Evolutionary conservation across 1,284 basidiomycete species (phyloP), one percentile per base, ranked within the genome.

Genomic region (Leccinum fuscescens): DNA sequence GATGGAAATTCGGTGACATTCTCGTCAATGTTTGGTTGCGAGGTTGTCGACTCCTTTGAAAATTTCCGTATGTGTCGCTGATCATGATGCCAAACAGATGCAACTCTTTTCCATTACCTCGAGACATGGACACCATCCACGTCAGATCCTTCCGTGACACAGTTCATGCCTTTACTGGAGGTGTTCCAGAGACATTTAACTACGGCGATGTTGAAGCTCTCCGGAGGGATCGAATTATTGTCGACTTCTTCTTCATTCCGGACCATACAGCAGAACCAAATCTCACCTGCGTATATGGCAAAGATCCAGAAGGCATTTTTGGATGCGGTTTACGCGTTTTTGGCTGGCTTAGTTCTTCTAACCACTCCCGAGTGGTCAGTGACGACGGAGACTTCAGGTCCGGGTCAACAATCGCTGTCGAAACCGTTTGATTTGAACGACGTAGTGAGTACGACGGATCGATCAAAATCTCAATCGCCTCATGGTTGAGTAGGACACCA

Each of bases 1-100:
- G 92, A 65, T 98, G 95, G 92, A 85, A 88, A 65, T 95, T 98
- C 73, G 86, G 87, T 55, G 93, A 96, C 69, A 83, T 92, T 31
- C 81, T 98, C 17, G 85, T 90, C 54, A 80, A 81, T 20, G 80
- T 85, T 9, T 99, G 97, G 97, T 73, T 92, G 49, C 82, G 89
- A 78, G 94, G 94, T 92, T 65, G 33, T 81, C 37, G 2, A 11
- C 50, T 44, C 39, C 11, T 20, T 20, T 9, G 22, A 57, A 46
- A 57, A 46, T 54, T 20, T 51, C 61, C 29, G 27, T 14, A 39
- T 31, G 48, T 33, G 55, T 52, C 22, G 31, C 56, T 65, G 31
- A 60, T 44, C 51, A 56, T 55, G 64, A 20, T 64, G 52, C n/a
- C 9, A 46, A 54, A n/a, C 66, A 96, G 96, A 99, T 72, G 88